These are phyloP conservation scores for Nicotiana otophora DNA, from an alignment of 257 asterid genomes.

Conservation along the genomic window DNA sequence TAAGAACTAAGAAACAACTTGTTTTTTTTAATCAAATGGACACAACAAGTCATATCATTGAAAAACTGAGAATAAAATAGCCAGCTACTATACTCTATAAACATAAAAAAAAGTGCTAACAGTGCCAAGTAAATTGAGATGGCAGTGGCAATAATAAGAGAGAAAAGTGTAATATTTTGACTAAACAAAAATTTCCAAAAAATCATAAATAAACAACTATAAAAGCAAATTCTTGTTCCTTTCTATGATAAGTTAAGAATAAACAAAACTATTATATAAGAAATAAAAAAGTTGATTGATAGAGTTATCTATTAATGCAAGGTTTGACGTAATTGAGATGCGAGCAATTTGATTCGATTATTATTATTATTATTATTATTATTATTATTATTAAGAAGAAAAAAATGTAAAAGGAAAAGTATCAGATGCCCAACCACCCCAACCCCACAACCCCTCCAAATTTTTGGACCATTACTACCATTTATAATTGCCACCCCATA, in stretches of 20 bases:
- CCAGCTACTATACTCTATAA: no score
- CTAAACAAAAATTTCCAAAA: not conserved
- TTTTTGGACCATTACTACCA: not conserved
- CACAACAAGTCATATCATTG: not conserved
- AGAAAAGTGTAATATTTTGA: not conserved
- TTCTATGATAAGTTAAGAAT: no score
- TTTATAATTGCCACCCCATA: not conserved
- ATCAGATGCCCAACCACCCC: not conserved
- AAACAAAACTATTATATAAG: no score
- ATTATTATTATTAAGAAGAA: no score
- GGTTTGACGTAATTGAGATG: no score
- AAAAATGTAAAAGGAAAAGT: not conserved
- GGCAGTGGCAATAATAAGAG: not conserved
- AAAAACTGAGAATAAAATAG: not conserved
- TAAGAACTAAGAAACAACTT: no score
- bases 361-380: no score
- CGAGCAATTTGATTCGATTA: no score
- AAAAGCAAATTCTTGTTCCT: not conserved
- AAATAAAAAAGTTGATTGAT: no score
- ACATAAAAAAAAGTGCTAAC: not conserved
- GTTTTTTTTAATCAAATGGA: not conserved
- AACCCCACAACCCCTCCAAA: not conserved
- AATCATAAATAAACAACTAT: not conserved
- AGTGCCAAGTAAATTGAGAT: not conserved
- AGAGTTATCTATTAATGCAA: no score